These are phyloP conservation scores for Saturnispora diversa DNA, from an alignment of 805 yeast species.

Conservation along the genomic window DNA sequence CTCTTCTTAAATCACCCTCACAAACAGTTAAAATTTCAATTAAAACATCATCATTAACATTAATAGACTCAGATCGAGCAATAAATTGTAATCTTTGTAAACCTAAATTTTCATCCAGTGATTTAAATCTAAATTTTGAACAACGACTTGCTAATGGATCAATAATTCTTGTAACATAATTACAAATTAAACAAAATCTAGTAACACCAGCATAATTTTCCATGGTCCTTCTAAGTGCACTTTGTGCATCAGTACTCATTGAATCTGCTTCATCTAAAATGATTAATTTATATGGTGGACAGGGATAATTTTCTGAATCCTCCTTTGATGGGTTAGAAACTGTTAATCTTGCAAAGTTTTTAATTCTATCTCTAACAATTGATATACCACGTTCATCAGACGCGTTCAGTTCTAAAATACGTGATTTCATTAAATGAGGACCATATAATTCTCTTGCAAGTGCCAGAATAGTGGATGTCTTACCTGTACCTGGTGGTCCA, in stretches of 20 bases:
- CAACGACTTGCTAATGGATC: constrained; percentile 96
- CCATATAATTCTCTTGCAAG: constrained; percentile 74
- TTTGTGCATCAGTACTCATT: constrained; percentile 97
- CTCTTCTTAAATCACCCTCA: constrained; percentile 86
- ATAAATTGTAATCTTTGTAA: constrained; percentile 57
- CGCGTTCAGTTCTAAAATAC: constrained; percentile 80
- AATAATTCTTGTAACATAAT: constrained; percentile 91
- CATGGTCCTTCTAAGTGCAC: constrained; percentile 91
- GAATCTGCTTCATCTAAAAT: constrained; percentile 95
- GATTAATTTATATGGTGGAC: constrained; percentile 93
- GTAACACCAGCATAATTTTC: constrained; percentile 85
- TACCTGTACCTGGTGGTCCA: constrained; percentile 94
- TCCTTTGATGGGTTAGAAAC: constrained; percentile 72
- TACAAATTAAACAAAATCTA: constrained; percentile 90
- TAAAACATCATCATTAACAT: constrained; percentile 43
- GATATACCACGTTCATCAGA: constrained; percentile 89
- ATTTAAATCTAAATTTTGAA: constrained; percentile 85
- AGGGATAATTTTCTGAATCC: constrained; percentile 70
- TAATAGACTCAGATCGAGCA: constrained; percentile 38
- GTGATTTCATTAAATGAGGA: constrained; percentile 54
- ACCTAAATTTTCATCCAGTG: constrained; percentile 66
- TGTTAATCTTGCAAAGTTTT: constrained; percentile 76
- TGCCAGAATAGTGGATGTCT: constrained; percentile 81
- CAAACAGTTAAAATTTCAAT: constrained; percentile 62
- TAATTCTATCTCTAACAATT: constrained; percentile 77